Conservation (phyloP, 2,329 filamentous ascomycete species). For the Trichoderma cornu-damae region DNA sequence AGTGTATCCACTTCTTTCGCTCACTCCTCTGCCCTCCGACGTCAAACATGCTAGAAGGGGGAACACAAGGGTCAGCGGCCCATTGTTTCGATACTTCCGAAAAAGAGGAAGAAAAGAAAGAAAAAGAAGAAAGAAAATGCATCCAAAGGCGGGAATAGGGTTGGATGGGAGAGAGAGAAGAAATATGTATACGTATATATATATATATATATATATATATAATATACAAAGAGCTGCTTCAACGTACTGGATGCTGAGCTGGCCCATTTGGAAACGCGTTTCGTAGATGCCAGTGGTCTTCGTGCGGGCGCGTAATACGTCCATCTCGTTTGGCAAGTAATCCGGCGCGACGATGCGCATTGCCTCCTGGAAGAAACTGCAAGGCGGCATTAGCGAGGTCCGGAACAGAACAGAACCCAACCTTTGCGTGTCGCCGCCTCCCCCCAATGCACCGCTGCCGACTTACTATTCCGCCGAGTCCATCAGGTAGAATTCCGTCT, state of each 20-base stretch:
- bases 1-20: conserved; percentile 99
- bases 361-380: conserved; percentile 93
- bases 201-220: too few relatives aligned
- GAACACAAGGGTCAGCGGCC: conserved; percentile 24
- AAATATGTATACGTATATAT: too few relatives aligned
- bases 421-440: not conserved
- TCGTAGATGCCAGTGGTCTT: conserved; percentile 99
- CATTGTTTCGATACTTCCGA: not conserved
- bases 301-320: conserved; percentile 89
- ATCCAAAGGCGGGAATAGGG: too few relatives aligned
- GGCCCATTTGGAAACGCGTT: conserved; percentile 96
- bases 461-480: conserved; percentile 96
- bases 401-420: not conserved
- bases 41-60: conserved; percentile 81
- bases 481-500: conserved; percentile 99
- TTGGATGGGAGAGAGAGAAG: not conserved
- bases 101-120: not conserved
- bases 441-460: not conserved
- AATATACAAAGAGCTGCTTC: not conserved
- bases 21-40: conserved; percentile 96
- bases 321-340: conserved; percentile 89
- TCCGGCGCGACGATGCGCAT: conserved; percentile 75
- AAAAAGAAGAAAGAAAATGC: not conserved
- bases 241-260: conserved; percentile 93
- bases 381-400: not conserved